Conservation (phyloP, 2,329 filamentous ascomycete species). For the Alternaria incomplexa region DNA sequence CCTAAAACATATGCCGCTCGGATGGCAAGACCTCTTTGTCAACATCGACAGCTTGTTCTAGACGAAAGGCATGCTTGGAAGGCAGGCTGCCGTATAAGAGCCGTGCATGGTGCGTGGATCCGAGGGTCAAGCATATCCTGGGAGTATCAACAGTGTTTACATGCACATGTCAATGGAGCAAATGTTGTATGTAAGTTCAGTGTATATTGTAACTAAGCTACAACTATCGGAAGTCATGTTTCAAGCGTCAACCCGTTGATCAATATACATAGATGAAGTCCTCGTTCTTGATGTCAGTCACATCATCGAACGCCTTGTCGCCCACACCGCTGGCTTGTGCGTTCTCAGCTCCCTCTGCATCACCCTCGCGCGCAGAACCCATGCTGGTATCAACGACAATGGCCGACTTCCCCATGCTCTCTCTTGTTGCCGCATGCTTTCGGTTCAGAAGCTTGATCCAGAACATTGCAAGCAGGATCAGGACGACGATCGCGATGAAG, state of each 20-base stretch:
- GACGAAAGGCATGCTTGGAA: not conserved
- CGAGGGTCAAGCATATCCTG: not conserved
- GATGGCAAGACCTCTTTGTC: slow-evolving; percentile 57
- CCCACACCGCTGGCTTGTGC: slow-evolving; percentile 39
- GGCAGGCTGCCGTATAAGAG: not conserved
- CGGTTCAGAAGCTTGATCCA: slow-evolving; percentile 63
- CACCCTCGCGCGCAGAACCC: slow-evolving; percentile 55
- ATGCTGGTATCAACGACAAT: slow-evolving; percentile 66
- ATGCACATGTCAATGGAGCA: not conserved
- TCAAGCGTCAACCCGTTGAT: not conserved
- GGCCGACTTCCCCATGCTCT: slow-evolving; percentile 65
- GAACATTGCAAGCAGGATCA: slow-evolving; percentile 54
- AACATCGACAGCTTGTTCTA: slow-evolving; percentile 49
- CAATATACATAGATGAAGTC: slow-evolving; percentile 66
- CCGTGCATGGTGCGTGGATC: not conserved
- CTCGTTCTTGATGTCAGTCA: slow-evolving; percentile 67
- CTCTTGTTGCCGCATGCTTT: slow-evolving; percentile 61
- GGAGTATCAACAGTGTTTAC: not conserved
- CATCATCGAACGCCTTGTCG: slow-evolving; percentile 63
- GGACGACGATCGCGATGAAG: slow-evolving; percentile 64
- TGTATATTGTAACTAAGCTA: not conserved
- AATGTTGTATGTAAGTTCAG: not conserved
- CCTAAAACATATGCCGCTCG: slow-evolving; percentile 57
- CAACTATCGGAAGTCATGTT: not conserved
- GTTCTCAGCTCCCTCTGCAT: slow-evolving; percentile 37